phyloP scores from a whole-genome alignment of 306 rosid genomes.

The Heteromeles arbutifolia region DNA sequence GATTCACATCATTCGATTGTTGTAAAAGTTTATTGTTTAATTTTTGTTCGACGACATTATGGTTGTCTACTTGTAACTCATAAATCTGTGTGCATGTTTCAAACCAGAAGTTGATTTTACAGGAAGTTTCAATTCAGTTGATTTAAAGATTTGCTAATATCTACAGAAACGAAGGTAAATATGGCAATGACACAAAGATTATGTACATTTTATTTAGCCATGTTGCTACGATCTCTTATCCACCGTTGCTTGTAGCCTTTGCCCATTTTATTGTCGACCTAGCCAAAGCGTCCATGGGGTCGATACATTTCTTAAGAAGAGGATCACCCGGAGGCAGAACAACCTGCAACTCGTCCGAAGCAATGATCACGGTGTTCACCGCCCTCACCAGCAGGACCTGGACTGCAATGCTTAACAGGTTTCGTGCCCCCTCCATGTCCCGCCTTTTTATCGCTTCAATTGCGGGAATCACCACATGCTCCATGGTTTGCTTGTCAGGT shows the following conservation, averaged over 20 bases:
- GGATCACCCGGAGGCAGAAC: constrained; percentile 56
- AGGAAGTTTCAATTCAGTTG: background rate
- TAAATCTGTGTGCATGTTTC: background rate
- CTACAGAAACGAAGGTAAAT: background rate
- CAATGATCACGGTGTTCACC: constrained; percentile 56
- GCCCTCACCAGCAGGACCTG: constrained; percentile 76
- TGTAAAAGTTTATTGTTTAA: background rate
- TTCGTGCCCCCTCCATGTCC: constrained; percentile 72
- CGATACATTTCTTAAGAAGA: constrained; percentile 42
- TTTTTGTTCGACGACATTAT: background rate
- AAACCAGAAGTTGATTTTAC: background rate
- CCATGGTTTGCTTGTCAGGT: constrained; percentile 72
- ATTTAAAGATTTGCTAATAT: background rate
- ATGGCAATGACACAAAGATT: background rate
- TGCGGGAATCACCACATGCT: constrained; percentile 68
- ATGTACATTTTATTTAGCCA: background rate
- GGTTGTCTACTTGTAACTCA: background rate
- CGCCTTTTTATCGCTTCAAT: constrained; percentile 58
- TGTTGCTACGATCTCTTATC: background rate
- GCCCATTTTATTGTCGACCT: constrained; percentile 44
- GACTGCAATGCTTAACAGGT: constrained; percentile 64
- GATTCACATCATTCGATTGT: background rate
- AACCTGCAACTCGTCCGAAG: constrained; percentile 56
- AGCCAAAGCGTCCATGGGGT: constrained; percentile 52
- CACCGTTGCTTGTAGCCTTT: constrained; percentile 18